Evolutionary conservation across 768 basidiomycete species (phyloP).

Genomic region (Gloeostereum incarnatum): DNA sequence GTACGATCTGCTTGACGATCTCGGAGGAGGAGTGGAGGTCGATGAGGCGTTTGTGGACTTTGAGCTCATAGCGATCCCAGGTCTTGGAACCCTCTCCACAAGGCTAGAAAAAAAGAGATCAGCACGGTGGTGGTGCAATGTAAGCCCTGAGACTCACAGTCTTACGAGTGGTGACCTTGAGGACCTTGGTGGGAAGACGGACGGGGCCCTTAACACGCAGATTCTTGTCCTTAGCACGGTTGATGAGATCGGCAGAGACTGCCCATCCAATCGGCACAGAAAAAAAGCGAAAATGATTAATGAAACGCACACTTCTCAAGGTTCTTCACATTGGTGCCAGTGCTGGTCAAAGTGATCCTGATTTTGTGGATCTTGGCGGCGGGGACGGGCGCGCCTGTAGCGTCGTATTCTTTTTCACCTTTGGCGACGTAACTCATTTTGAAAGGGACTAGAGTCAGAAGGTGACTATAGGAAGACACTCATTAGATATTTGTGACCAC

Average conservation of each 20-base stretch:
- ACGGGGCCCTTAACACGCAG: conserved; percentile 99
- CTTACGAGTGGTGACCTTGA: conserved; percentile 99
- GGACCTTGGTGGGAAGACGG: conserved; percentile 96
- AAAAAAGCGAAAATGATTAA: neutral
- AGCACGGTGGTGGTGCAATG: conserved; percentile 1
- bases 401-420: conserved; percentile 97
- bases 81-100: conserved; percentile 99
- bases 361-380: conserved; percentile 97
- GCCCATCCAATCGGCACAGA: no score
- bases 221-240: conserved; percentile 99
- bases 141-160: conserved; percentile 51
- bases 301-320: conserved; percentile 84
- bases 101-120: conserved; percentile 49
- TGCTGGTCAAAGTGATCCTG: conserved; percentile 95
- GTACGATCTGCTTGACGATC: conserved; percentile 98
- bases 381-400: conserved; percentile 80
- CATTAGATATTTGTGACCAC: no score
- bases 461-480: no score
- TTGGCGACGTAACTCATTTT: conserved; percentile 99
- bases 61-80: conserved; percentile 99
- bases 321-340: conserved; percentile 97
- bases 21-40: conserved; percentile 98
- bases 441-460: conserved; percentile 67
- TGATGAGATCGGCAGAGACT: conserved; percentile 96
- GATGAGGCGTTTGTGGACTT: conserved; percentile 98